Base-by-base conservation (phyloP, 805 yeast genomes). In the Candida ipomoeae region DNA sequence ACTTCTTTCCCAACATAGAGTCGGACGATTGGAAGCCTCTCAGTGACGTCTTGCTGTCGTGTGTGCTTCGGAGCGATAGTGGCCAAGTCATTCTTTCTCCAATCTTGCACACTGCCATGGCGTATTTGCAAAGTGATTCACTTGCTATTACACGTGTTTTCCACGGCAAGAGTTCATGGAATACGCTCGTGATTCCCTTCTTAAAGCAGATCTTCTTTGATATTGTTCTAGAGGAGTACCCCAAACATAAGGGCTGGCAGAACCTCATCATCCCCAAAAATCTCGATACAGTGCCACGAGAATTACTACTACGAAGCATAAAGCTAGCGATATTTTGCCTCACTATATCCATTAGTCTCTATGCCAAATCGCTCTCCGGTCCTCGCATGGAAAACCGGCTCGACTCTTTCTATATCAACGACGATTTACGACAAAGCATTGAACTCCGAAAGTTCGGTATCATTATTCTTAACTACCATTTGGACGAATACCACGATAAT, bases 1-100 rank as follows among this genome's bases (percentile, higher is more conserved):
- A 71, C 46, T 71, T 70, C 57, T 73, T 68, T 45, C 76, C 76
- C 39, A 72, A 73, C 44, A 62, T 68, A 23, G 75, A 71, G 47
- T 65, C 71, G 0, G 76, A 71, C 51, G 73, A 71, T 45, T 74
- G 77, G 75, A 40, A 53, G 11, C 73, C 72, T 0, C 54, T 59
- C 31, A 54, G 53, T 11, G 48, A 50, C 7, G 33, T 44, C 2
- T 44, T 44, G 46, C 40, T 15, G 33, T 35, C 46, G 15, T 44
- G 46, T 32, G 33, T 44, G n/a, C 34, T 14, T 7, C 33, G 33
- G 6, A 23, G 40, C 43, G 50, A 54, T 43, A 40, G 17, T 3
- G 36, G 38, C 14, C 50, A 50, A 36, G 48, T 50, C 13, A 51
- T 52, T n/a, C 49, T 64, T 6, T 57, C 60, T 17, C 56, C 61